Base-by-base conservation (phyloP, 495 filamentous ascomycete species). In the Ramalina intermedia region DNA sequence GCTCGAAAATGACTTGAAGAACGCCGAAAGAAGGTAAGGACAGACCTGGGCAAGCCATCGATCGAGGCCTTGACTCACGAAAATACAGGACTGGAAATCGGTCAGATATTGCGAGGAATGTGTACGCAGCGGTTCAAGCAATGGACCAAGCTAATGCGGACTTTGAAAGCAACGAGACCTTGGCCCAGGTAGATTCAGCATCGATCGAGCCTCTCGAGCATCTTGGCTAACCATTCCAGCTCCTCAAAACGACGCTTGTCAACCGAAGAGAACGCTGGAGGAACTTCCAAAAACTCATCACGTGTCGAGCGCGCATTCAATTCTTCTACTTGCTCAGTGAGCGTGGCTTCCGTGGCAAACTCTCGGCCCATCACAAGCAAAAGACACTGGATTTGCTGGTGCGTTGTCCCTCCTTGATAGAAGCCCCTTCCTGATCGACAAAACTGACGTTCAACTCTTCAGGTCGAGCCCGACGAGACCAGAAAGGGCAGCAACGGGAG, bases 301-400 rank as follows among this genome's bases (percentile, higher is more conserved):
- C 87, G 11, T 79, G 79, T 12, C 79, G 86, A 44, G 87, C 89
- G 23, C 79, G 88, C 43, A 78, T 79, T 16, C 86, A 85, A 52
- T 99, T 99, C 60, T 81, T 73, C 37, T 91, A 87, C 58, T 73
- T 96, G 13, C 73, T 99, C 41, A 84, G 79, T 56, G 88, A 96
- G 61, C 76, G 91, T 56, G 78, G 82, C 14, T 99, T 94, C 65
- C 78, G 88, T 17, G 91, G 91, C 41, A 75, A 76, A 50, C 73
- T 96, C 23, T 64, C 79, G 37, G 72, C 91, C 18, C 81, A 94
- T 51, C 91, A 96, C 63, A 65, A 70, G 40, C 57, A 67, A 24
- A 85, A 85, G 55, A 66, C 71, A 21, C 70, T 96, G 27, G 84
- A 91, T 53, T 69, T 99, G 33, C 73, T 83, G 47, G 85, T 93